phyloP scores from a whole-genome alignment of 2,329 filamentous ascomycete genomes.

The Nemania sp. region DNA sequence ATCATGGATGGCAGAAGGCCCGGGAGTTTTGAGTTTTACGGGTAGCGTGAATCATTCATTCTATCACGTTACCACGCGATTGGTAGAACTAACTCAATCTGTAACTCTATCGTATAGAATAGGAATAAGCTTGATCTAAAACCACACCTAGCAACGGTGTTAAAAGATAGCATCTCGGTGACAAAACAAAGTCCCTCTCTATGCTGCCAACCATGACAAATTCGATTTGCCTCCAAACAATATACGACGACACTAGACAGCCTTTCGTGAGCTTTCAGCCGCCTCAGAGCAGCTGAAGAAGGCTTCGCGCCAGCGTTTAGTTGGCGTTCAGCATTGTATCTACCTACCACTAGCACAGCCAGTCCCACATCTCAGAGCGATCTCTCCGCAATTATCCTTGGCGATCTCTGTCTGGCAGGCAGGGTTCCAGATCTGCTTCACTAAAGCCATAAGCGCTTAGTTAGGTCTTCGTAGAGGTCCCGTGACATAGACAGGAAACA shows the following conservation, averaged over 20 bases:
- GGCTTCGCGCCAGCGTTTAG: constrained; percentile 11
- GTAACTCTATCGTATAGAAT: constrained; percentile 6
- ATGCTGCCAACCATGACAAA: constrained; percentile 10
- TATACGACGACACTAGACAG: constrained; percentile 6
- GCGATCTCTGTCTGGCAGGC: constrained; percentile 29
- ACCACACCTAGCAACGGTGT: constrained; percentile 1
- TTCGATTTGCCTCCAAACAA: constrained; percentile 14
- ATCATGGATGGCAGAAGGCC: constrained; percentile 7
- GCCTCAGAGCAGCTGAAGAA: constrained; percentile 27
- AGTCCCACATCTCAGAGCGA: constrained; percentile 22
- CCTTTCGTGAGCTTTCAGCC: constrained; percentile 24
- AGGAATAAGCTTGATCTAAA: background rate
- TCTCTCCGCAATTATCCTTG: constrained; percentile 34
- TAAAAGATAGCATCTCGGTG: background rate
- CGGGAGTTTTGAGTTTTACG: background rate
- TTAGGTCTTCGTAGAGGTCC: constrained; percentile 22
- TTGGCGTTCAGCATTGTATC: background rate
- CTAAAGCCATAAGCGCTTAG: constrained; percentile 24
- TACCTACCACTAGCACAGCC: background rate
- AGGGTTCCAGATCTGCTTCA: constrained; percentile 21
- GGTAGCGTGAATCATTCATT: background rate
- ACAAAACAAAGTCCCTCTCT: background rate
- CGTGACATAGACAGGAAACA: constrained; percentile 23
- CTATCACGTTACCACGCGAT: constrained; percentile 16
- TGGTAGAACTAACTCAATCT: constrained; percentile 5